These are phyloP conservation scores for Pelargonium citronellum DNA, from an alignment of 441 rosid genomes.

Conservation along the genomic window DNA sequence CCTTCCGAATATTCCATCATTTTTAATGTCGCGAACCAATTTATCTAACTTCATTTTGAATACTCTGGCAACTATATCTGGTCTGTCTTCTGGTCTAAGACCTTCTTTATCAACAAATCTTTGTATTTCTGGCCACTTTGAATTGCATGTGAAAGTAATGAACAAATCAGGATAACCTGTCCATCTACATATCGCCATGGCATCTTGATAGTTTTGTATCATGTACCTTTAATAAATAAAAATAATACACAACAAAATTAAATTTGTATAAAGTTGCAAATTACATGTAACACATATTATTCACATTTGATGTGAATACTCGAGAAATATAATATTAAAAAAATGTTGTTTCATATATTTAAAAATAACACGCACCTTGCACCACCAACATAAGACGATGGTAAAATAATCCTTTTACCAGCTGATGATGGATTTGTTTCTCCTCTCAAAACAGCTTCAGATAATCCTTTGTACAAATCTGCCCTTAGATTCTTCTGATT, in stretches of 20 bases:
- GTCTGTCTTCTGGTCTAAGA: conserved; percentile 8
- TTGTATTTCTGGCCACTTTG: conserved; percentile 9
- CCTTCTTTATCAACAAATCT: not conserved
- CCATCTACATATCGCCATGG: conserved; percentile 9
- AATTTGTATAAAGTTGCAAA: too few species aligned
- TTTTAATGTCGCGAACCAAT: not conserved
- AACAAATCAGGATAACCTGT: not conserved
- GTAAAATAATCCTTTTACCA: not conserved
- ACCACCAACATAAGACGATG: too few species aligned
- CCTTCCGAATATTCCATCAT: too few species aligned
- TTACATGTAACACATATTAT: too few species aligned
- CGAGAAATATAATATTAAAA: too few species aligned
- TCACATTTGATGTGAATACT: too few species aligned
- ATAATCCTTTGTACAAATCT: not conserved
- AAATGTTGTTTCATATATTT: too few species aligned
- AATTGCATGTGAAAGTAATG: conserved; percentile 6
- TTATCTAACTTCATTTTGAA: conserved; percentile 16
- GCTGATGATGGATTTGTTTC: not conserved
- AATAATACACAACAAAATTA: not conserved
- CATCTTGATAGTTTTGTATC: conserved; percentile 18
- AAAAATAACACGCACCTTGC: too few species aligned
- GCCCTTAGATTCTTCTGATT: not conserved
- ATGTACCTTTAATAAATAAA: not conserved
- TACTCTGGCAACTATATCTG: not conserved
- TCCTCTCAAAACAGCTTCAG: conserved; percentile 7